These are phyloP conservation scores for Sordariomycetes sp. DNA, from an alignment of 2,329 filamentous ascomycete species.

Conservation along the genomic window DNA sequence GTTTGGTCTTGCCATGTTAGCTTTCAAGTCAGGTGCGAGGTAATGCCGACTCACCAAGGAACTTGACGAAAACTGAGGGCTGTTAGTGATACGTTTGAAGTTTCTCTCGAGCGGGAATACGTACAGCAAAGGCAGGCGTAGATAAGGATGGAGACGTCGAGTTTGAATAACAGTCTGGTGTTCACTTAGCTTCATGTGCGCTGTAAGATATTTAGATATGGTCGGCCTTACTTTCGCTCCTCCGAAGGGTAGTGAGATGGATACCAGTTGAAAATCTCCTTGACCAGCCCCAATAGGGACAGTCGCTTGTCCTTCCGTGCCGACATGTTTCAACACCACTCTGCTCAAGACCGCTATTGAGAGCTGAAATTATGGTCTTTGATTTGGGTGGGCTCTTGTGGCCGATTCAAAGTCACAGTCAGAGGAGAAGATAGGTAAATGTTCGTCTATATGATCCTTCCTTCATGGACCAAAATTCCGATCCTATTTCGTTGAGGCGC, in stretches of 20 bases:
- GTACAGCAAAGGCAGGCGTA: not conserved
- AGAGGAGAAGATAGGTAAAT: not conserved
- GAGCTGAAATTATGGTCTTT: not conserved
- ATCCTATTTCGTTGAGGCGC: not conserved
- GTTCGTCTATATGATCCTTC: not conserved
- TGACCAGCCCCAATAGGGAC: not conserved
- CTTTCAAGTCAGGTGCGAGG: not conserved
- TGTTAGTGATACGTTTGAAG: not conserved
- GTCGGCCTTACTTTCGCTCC: not conserved
- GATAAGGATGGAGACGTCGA: not conserved
- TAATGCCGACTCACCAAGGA: not conserved
- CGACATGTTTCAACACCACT: not conserved
- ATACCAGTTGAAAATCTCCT: not conserved
- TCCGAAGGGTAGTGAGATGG: not conserved
- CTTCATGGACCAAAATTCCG: not conserved
- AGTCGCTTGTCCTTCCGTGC: not conserved
- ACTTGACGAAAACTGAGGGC: not conserved
- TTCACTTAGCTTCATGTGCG: not conserved
- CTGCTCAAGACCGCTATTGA: not conserved
- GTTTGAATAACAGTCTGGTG: not conserved
- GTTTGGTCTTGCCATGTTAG: conserved; percentile 15
- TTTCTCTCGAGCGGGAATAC: not conserved
- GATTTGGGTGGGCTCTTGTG: not conserved
- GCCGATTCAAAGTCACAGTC: not conserved
- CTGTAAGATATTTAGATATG: not conserved